Conservation (phyloP, 2,329 filamentous ascomycete species). For the Colletotrichum chlorophyti region DNA sequence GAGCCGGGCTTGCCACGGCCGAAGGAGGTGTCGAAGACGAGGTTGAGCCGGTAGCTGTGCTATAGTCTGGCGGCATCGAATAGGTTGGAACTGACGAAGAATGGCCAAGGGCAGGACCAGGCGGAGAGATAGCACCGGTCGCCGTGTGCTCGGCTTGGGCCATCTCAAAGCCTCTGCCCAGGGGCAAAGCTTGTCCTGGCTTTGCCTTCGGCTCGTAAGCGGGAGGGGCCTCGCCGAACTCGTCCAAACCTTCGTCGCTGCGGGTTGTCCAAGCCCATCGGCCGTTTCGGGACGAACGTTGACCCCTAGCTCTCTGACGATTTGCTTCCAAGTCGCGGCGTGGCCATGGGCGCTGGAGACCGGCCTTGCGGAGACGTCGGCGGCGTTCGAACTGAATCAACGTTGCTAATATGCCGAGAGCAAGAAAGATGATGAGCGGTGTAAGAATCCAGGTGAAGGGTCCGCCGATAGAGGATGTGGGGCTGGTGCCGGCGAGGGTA, state of each 20-base stretch:
- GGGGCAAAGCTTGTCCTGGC: conserved; percentile 25
- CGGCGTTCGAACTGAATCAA: conserved; percentile 53
- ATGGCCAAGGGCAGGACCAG: no score
- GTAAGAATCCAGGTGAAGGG: conserved; percentile 65
- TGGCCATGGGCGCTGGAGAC: conserved; percentile 21
- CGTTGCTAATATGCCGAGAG: conserved; percentile 45
- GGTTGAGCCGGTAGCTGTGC: conserved; percentile 16
- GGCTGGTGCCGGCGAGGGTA: neutral
- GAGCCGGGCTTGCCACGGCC: conserved; percentile 10
- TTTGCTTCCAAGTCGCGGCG: conserved; percentile 33
- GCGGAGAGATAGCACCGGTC: conserved; percentile 1
- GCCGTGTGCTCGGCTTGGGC: conserved; percentile 11
- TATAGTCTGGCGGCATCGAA: conserved; percentile 19
- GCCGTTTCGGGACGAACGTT: conserved; percentile 20
- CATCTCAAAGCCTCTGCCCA: conserved; percentile 24
- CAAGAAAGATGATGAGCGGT: conserved; percentile 50
- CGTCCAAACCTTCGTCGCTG: conserved; percentile 65
- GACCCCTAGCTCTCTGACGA: conserved; percentile 9
- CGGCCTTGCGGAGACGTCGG: conserved; percentile 34
- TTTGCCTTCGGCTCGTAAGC: conserved; percentile 55
- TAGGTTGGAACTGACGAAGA: neutral
- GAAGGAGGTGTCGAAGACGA: conserved; percentile 12
- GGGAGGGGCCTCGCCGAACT: conserved; percentile 69
- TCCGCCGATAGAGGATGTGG: conserved; percentile 45
- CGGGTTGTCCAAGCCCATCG: conserved; percentile 33